Evolutionary conservation across 2,329 filamentous ascomycete genomes (phyloP), one percentile per base, ranked within the genome.

Genomic region (Arthrinium phaeospermum): DNA sequence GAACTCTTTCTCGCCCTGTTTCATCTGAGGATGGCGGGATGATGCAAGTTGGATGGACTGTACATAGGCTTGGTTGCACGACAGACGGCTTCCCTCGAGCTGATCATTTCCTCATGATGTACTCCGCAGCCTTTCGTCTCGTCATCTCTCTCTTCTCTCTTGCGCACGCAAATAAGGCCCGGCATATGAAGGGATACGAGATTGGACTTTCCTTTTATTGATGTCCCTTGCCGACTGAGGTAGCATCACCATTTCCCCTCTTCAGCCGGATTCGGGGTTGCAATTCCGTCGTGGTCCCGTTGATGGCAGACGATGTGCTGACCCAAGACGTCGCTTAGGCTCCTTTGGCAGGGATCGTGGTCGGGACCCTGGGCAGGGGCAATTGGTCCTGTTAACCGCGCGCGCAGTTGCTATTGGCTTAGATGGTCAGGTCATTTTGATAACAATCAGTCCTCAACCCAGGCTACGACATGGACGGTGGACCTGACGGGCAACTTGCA

Each of bases 371-470:
- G 34, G 22, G 16, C n/a, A 64, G 57, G 57, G 57, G 30, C 22
- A 64, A 64, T 64, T 64, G 57, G 34, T 6, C 6, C 57, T 64
- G 57, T n/a, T 64, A 41, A 41, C 57, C 57, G 57, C 57, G 34
- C 34, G 19, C 19, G 16, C 30, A 6, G 16, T 64, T 64, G 57
- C 57, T 64, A 64, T 64, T 64, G 57, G 57, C 22, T 37, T 24
- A 41, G 34, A 22, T 64, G 22, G 4, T 41, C 57, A 41, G 57
- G 57, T 41, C 34, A 64, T 64, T 64, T 64, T 64, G 34, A 64
- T 64, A 64, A 41, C 34, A 64, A 64, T 64, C 57, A 64, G 27
- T n/a, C 46, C 46, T n/a, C 46, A 49, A 64, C 22, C 53, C 53
- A 37, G 53, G 30, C 53, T 61, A 37, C 53, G 57, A 64, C 57